A percentile compares a stretch with the other conserved stretches of the same genome.
Conservation (phyloP, 202 grass and related monocot species). For the Carex arenaria region DNA sequence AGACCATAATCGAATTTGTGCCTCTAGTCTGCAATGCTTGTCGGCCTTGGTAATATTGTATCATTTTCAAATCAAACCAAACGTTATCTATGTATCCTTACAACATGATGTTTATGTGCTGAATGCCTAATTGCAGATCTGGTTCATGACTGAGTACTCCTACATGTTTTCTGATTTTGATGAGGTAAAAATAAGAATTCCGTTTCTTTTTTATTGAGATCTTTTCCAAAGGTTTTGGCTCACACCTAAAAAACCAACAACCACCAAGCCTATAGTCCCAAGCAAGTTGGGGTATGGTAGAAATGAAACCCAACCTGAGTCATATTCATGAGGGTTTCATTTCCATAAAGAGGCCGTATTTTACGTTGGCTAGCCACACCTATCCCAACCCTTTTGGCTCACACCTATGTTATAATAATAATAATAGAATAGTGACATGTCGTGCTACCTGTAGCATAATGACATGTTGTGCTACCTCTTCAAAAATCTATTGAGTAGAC, state of each 20-base stretch:
- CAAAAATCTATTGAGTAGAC: no score
- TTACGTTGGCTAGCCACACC: no score
- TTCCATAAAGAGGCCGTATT: no score
- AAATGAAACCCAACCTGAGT: no score
- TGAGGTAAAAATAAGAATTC: slow-evolving; percentile 45
- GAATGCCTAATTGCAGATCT: slow-evolving; percentile 51
- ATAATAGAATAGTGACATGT: no score
- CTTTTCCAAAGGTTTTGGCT: not conserved
- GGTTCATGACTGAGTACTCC: slow-evolving; percentile 88
- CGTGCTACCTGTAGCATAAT: no score
- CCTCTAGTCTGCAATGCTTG: slow-evolving; percentile 80
- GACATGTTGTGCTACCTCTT: no score
- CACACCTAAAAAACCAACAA: not conserved
- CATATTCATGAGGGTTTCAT: no score
- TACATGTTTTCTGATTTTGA: slow-evolving; percentile 78
- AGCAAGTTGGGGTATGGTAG: no score
- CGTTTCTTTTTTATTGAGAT: slow-evolving; percentile 3
- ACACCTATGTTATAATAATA: not conserved
- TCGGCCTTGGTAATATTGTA: slow-evolving; percentile 62
- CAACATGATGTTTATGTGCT: not conserved
- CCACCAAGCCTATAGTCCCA: no score
- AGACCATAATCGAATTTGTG: slow-evolving; percentile 53
- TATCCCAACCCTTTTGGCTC: not conserved
- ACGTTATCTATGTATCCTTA: not conserved
- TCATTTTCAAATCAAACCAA: not conserved